A percentile compares a stretch with the other conserved stretches of the same genome.
Evolutionary conservation across 1,284 basidiomycete species (phyloP).

Genomic region (Psilocybe mexicana): DNA sequence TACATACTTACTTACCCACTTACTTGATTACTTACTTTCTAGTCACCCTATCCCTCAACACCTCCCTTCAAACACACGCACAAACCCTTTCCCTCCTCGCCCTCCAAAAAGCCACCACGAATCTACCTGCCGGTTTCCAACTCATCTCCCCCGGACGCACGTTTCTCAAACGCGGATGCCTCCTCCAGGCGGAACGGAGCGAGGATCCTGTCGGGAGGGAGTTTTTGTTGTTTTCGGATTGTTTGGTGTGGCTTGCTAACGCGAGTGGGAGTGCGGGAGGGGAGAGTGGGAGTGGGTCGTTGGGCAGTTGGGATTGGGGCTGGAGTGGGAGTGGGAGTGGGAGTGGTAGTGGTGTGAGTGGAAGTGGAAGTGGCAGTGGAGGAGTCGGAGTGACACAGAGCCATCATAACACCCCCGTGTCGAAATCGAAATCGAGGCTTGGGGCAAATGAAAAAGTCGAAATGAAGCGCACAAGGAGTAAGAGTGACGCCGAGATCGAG

Average conservation of each 20-base stretch:
- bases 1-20: neutral
- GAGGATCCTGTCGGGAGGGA: conserved; percentile 58
- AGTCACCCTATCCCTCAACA: conserved; percentile 81
- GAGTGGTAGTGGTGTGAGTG: conserved; percentile 25
- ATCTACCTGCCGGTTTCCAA: conserved; percentile 61
- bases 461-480: conserved; percentile 53
- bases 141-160: conserved; percentile 79
- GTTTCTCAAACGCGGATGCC: conserved; percentile 66
- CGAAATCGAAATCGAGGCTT: conserved; percentile 1
- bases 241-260: conserved; percentile 73
- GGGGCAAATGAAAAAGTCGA: conserved; percentile 16
- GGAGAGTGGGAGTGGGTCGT: neutral
- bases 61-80: conserved; percentile 74
- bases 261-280: conserved; percentile 34
- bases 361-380: conserved; percentile 31
- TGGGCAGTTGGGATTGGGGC: conserved; percentile 34
- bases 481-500: conserved; percentile 60
- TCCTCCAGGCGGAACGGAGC: conserved; percentile 57
- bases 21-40: conserved; percentile 9
- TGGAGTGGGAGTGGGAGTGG: conserved; percentile 26
- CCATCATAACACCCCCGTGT: conserved; percentile 12
- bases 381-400: conserved; percentile 20
- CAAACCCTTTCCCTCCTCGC: conserved; percentile 73
- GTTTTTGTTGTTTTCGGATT: conserved; percentile 82
- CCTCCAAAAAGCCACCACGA: conserved; percentile 72